Conservation (phyloP, 495 filamentous ascomycete genomes). For the Penicillium odoratum region DNA sequence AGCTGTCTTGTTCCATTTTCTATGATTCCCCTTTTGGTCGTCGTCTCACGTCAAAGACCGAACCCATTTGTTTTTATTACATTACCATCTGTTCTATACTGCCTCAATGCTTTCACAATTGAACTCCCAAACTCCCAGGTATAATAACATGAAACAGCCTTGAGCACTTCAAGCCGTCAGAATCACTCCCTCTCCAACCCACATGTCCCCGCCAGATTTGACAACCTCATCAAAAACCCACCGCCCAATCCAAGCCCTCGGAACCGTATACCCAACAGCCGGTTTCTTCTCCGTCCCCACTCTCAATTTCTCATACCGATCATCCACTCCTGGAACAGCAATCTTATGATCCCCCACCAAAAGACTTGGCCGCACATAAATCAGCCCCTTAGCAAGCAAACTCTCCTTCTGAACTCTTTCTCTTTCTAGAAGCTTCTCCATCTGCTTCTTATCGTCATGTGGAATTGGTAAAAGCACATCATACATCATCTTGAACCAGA, state of each 20-base stretch:
- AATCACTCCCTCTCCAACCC: conserved; percentile 38
- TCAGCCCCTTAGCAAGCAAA: conserved; percentile 24
- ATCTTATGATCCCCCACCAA: conserved; percentile 32
- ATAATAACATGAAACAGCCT: neutral
- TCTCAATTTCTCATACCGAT: conserved; percentile 23
- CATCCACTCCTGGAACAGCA: conserved; percentile 6
- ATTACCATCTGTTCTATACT: neutral
- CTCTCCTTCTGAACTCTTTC: conserved; percentile 13
- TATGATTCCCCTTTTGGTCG: conserved; percentile 10
- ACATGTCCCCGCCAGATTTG: conserved; percentile 30
- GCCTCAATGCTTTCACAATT: neutral
- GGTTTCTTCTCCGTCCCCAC: conserved; percentile 36
- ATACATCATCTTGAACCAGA: conserved; percentile 35
- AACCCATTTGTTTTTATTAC: neutral
- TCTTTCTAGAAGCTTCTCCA: conserved; percentile 33
- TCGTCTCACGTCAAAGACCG: conserved; percentile 3
- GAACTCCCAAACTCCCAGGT: neutral
- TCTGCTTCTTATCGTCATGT: conserved; percentile 39
- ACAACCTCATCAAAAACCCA: conserved; percentile 46
- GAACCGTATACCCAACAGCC: conserved; percentile 43
- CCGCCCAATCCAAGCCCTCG: conserved; percentile 37
- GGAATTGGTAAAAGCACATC: conserved; percentile 29
- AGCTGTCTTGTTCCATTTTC: conserved; percentile 4
- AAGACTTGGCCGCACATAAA: conserved; percentile 38
- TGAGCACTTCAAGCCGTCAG: conserved; percentile 31